Base-by-base conservation (phyloP, 2,329 filamentous ascomycete species). In the Plectosphaerella cucumerina region DNA sequence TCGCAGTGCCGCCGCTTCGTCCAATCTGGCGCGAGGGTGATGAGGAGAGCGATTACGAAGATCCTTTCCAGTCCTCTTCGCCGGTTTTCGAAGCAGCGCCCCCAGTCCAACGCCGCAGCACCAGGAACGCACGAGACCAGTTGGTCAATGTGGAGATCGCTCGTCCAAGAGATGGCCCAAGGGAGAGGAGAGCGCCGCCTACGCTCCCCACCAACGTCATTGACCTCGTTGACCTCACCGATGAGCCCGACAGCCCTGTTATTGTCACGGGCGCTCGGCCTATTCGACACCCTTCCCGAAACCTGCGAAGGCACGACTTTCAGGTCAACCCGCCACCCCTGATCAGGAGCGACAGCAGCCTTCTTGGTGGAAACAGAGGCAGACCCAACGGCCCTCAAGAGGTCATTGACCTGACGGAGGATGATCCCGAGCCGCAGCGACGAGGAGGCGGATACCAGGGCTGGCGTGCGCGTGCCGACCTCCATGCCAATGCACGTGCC, bases 381-480 rank as follows among this genome's bases (percentile, higher is more conserved):
- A n/a, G 12, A 15, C 26, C 26, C 11, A 12, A 50, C 57, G 5
- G 44, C 63, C 2, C 66, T 60, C 39, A 42, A 12, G 15, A 18
- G n/a, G 64, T 81, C 23, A 80, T 82, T 49, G 80, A 82, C 58
- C 69, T 82, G 10, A 82, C 79, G 3, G 65, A 65, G 22, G 77
- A 81, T 52, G 69, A 68, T 6, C 66, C 69, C 15, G 68, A 70
- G 39, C 17, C 39, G 18, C n/a, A 20, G 17, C n/a, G n/a, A n/a
- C n/a, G n/a, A n/a, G n/a, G n/a, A n/a, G n/a, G n/a, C n/a, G n/a
- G n/a, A n/a, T n/a, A n/a, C n/a, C n/a, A n/a, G n/a, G n/a, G n/a
- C 26, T 11, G 26, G 26, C 26, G 6, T 31, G 26, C 8, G 26
- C 26, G 3, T 8, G 26, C 26, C 26, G 2, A 5, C 26, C 8